These are phyloP conservation scores for Cenchrus purpureus DNA, from an alignment of 176 grass and related monocot species.

Conservation along the genomic window DNA sequence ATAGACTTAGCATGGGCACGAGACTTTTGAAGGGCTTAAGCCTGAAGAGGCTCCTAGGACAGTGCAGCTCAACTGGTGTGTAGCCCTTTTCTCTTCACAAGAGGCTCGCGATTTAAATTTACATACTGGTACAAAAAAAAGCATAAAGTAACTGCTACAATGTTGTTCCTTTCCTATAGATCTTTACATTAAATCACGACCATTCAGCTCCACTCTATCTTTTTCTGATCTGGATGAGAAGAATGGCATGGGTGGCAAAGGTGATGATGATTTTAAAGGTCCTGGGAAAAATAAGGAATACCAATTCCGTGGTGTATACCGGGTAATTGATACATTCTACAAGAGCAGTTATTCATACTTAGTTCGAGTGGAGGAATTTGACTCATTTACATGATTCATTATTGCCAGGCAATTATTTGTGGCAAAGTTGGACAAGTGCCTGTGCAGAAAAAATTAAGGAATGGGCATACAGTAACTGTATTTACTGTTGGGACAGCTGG, in stretches of 20 bases:
- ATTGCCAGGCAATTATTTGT: conserved; percentile 82
- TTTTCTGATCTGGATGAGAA: conserved; percentile 59
- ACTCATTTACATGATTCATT: conserved; percentile 1
- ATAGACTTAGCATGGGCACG: conserved; percentile 49
- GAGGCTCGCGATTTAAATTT: neutral
- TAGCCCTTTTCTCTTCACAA: neutral
- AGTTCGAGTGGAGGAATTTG: conserved; percentile 4
- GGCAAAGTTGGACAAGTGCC: conserved; percentile 85
- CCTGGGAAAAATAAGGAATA: conserved; percentile 27
- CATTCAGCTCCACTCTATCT: conserved; percentile 66
- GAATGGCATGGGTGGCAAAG: conserved; percentile 33
- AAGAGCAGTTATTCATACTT: neutral
- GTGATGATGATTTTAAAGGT: conserved; percentile 40
- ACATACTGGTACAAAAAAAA: neutral
- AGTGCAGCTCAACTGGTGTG: conserved; percentile 50
- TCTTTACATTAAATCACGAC: conserved; percentile 33
- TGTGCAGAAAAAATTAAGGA: conserved; percentile 90
- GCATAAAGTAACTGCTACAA: neutral
- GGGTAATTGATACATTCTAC: conserved; percentile 51
- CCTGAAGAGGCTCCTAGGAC: conserved; percentile 40
- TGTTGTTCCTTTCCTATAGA: conserved; percentile 30
- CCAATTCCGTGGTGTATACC: conserved; percentile 83
- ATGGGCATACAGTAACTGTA: conserved; percentile 73
- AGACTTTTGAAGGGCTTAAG: conserved; percentile 51
- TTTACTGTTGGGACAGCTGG: conserved; percentile 96